Conservation (phyloP, 768 basidiomycete genomes). For the Hericium erinaceus region DNA sequence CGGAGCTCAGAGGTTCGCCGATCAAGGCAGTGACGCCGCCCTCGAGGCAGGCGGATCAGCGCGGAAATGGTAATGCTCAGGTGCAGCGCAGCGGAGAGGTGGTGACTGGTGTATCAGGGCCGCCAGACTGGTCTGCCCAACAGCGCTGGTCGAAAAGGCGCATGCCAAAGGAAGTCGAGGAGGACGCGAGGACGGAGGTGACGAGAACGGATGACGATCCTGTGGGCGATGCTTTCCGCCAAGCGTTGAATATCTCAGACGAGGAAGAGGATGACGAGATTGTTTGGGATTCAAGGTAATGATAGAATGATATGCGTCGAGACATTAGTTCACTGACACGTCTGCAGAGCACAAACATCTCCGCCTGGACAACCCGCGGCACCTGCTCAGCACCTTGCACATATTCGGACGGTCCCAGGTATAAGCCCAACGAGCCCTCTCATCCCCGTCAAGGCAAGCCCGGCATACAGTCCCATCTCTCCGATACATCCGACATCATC, state of each 20-base stretch:
- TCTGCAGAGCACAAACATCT: neutral
- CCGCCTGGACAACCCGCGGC: neutral
- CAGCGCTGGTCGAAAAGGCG: neutral
- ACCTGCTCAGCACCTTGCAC: neutral
- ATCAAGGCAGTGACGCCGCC: constrained; percentile 1
- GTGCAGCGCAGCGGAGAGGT: neutral
- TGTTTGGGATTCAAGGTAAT: constrained; percentile 63
- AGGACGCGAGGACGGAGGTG: constrained; percentile 57
- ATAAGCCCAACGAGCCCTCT: constrained; percentile 8
- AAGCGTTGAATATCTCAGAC: constrained; percentile 31
- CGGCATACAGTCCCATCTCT: constrained; percentile 20
- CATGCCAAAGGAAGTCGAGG: constrained; percentile 27
- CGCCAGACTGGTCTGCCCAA: constrained; percentile 5
- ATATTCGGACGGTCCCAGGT: neutral
- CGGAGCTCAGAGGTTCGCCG: constrained; percentile 4
- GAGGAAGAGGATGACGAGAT: constrained; percentile 62
- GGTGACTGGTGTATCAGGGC: neutral
- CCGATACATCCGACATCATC: constrained; percentile 16
- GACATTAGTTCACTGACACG: neutral
- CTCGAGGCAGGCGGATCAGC: neutral
- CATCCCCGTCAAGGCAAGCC: constrained; percentile 1
- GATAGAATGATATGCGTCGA: neutral
- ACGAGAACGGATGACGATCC: constrained; percentile 79
- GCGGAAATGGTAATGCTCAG: neutral
- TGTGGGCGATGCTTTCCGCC: constrained; percentile 56